A percentile compares a stretch with the other conserved stretches of the same genome.
These are phyloP conservation scores for Sanghuangporus baumii DNA, from an alignment of 1,284 basidiomycete genomes.

Conservation along the genomic window DNA sequence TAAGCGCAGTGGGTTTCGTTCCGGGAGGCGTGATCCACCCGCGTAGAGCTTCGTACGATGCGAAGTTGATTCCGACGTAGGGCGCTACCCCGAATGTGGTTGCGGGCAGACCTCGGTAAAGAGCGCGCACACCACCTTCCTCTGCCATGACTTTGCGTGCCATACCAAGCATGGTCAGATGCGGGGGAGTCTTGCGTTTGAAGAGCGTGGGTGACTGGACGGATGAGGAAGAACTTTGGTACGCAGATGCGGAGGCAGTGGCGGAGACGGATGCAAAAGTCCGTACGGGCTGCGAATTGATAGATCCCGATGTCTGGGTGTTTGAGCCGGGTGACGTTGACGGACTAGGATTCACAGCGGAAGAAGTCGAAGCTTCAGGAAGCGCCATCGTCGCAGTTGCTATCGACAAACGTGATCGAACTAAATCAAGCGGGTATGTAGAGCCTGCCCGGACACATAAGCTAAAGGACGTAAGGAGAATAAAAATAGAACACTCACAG, in stretches of 20 bases:
- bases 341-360: constrained; percentile 19
- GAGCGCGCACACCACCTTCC: constrained; percentile 81
- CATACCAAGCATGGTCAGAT: constrained; percentile 69
- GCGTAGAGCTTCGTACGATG: constrained; percentile 70
- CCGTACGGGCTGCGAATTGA: constrained; percentile 27
- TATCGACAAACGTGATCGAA: constrained; percentile 89
- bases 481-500: constrained; percentile 35
- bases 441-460: constrained; percentile 44
- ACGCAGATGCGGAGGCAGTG: constrained; percentile 36
- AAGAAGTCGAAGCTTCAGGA: constrained; percentile 20
- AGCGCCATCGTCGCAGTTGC: constrained; percentile 72
- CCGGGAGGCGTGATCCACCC: constrained; percentile 73
- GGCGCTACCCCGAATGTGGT: constrained; percentile 92
- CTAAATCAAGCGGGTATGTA: constrained; percentile 92
- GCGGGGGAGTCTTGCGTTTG: background rate
- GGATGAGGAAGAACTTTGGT: constrained; percentile 39
- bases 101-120: constrained; percentile 85
- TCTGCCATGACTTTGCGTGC: constrained; percentile 84
- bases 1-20: constrained; percentile 46
- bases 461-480: background rate
- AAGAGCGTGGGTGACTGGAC: constrained; percentile 29
- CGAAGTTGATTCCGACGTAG: constrained; percentile 86
- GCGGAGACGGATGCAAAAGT: constrained; percentile 29
- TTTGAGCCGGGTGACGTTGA: constrained; percentile 22
- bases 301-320: constrained; percentile 21